Evolutionary conservation across 2,329 filamentous ascomycete species (phyloP).

Genomic region (Fusarium oxysporum): DNA sequence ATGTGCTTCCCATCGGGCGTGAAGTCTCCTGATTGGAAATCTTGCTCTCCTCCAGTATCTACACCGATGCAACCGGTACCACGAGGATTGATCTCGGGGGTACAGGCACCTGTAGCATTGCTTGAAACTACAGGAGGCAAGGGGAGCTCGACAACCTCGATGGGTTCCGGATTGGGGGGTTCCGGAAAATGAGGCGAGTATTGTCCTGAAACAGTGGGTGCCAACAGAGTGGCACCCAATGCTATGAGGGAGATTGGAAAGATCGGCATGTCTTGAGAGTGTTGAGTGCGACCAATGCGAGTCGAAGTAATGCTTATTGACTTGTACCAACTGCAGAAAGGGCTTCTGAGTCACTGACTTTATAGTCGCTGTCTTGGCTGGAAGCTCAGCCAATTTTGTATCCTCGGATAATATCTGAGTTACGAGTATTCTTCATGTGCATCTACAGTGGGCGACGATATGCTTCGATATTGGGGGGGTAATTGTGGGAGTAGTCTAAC

Average conservation of each 20-base stretch:
- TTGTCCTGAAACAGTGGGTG: background rate
- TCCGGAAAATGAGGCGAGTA: background rate
- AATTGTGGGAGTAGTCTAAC: background rate
- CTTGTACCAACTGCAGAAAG: background rate
- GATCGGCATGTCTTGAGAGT: background rate
- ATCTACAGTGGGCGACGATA: background rate
- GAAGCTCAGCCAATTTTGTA: background rate
- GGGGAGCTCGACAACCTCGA: background rate
- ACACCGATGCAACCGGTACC: background rate
- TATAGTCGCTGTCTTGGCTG: background rate
- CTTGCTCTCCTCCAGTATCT: background rate
- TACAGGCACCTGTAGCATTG: background rate
- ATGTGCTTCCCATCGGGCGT: slow-evolving; percentile 58
- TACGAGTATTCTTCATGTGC: background rate
- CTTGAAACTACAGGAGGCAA: background rate
- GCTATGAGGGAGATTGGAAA: background rate
- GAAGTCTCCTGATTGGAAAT: slow-evolving; percentile 45
- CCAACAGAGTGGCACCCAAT: background rate
- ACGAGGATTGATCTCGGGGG: background rate
- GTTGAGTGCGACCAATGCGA: background rate
- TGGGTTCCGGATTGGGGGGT: background rate
- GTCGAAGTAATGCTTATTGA: background rate
- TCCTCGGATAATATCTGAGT: background rate
- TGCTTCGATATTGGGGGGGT: background rate
- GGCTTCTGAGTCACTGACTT: background rate